Conservation (phyloP, 192 early-diverging fungal species). For the Thamnidium elegans region DNA sequence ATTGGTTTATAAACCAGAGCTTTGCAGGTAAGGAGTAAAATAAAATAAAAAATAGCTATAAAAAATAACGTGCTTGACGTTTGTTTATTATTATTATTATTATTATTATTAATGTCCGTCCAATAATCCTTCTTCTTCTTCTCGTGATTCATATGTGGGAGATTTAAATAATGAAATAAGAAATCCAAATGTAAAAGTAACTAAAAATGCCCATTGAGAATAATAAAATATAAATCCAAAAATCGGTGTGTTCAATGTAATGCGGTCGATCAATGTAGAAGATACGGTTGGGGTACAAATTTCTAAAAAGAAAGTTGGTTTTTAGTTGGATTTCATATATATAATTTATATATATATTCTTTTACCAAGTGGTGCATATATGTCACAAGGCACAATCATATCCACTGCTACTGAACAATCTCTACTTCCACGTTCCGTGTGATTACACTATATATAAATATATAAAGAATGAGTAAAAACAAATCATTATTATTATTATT, state of each 20-base stretch:
- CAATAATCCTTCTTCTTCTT: too few relatives aligned
- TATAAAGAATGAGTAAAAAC: neutral
- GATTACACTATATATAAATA: slow-evolving; percentile 46
- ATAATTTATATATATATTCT: neutral
- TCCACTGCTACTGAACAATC: slow-evolving; percentile 47
- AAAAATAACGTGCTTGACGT: too few relatives aligned
- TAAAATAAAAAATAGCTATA: too few relatives aligned
- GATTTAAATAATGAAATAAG: slow-evolving; percentile 17
- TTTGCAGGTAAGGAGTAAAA: too few relatives aligned
- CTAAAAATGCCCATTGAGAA: slow-evolving; percentile 53
- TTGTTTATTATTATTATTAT: too few relatives aligned
- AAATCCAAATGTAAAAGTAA: slow-evolving; percentile 36
- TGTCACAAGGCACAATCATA: slow-evolving; percentile 57
- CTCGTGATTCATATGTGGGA: neutral
- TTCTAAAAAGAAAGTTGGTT: slow-evolving; percentile 17
- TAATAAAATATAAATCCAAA: slow-evolving; percentile 56
- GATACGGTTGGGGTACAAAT: slow-evolving; percentile 59
- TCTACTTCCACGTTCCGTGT: slow-evolving; percentile 33
- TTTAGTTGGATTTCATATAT: neutral
- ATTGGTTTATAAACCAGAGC: too few relatives aligned
- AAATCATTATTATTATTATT: neutral
- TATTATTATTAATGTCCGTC: too few relatives aligned
- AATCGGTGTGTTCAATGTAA: slow-evolving; percentile 49
- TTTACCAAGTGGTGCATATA: slow-evolving; percentile 47
- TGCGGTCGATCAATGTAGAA: slow-evolving; percentile 45